Conservation (phyloP, 805 yeast species). For the Ogataea angusta region DNA sequence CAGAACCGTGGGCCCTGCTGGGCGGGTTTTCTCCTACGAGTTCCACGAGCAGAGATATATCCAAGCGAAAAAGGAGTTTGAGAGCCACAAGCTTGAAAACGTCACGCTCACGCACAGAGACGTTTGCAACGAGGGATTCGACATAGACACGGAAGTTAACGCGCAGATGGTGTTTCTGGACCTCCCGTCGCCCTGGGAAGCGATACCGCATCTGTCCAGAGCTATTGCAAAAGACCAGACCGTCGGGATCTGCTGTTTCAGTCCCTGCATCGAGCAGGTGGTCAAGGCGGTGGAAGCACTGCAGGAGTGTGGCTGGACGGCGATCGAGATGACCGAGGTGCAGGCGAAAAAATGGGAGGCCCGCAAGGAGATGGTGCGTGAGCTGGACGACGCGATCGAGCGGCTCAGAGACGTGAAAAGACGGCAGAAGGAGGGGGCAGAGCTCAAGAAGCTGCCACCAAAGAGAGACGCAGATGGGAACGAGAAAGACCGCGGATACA, state of each 20-base stretch:
- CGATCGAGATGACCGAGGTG: slow-evolving; percentile 89
- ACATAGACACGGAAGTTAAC: slow-evolving; percentile 41
- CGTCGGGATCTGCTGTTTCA: slow-evolving; percentile 86
- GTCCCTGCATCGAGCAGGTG: slow-evolving; percentile 98
- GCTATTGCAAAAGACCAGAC: slow-evolving; percentile 54
- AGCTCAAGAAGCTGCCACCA: slow-evolving; percentile 40
- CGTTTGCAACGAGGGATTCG: slow-evolving; percentile 86
- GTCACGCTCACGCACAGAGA: slow-evolving; percentile 84
- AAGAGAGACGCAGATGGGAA: slow-evolving; percentile 23
- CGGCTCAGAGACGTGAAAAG: slow-evolving; percentile 76
- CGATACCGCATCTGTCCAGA: slow-evolving; percentile 66
- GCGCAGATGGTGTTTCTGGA: slow-evolving; percentile 85
- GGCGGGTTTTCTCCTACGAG: slow-evolving; percentile 79
- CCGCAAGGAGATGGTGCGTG: slow-evolving; percentile 81
- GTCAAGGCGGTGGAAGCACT: slow-evolving; percentile 77
- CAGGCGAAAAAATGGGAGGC: slow-evolving; percentile 83
- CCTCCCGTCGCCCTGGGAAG: slow-evolving; percentile 96
- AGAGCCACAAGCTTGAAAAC: slow-evolving; percentile 58
- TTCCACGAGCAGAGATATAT: slow-evolving; percentile 81
- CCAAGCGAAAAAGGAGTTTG: slow-evolving; percentile 78
- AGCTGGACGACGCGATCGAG: slow-evolving; percentile 73
- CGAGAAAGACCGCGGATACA: slow-evolving; percentile 52
- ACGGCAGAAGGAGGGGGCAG: slow-evolving; percentile 65
- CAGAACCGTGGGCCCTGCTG: slow-evolving; percentile 61
- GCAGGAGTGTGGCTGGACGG: slow-evolving; percentile 74